Evolutionary conservation across 31 red algal genomes (phyloP), one percentile per base, ranked within the genome.

Genomic region (Endocladia muricata): DNA sequence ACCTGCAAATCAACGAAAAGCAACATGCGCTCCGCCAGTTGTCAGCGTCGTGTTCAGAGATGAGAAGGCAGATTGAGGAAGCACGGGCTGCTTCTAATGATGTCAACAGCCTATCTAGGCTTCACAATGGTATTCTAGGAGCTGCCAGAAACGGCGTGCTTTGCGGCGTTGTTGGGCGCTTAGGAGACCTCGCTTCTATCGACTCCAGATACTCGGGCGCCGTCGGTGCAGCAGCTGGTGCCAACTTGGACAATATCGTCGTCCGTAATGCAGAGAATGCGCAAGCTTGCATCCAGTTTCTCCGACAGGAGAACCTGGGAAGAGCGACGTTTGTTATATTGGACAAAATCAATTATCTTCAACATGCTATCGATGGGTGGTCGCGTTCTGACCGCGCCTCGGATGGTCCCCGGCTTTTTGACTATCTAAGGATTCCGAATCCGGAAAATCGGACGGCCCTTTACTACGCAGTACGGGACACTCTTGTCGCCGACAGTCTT

Each of bases 271-370:
- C 83, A 17, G 78, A 93, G 29, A 79, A 93, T 67, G 91, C 94
- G 6, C 86, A 94, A 69, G 91, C 85, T 38, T 93, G 90, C 61
- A 83, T 97, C 17, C 84, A 88, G 65, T 89, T 93, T 51, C 36
- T 97, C 15, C 62, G 86, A 0, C 31, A 57, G 9, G 67, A 93
- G 37, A 84, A 89, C 23, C 63, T 97, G 4, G 94, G 94, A 5
- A 58, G 94, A 28, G 83, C 78, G 13, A 93, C 94, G 4, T 97
- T 97, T 73, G 88, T 97, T 39, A 89, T 97, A 54, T 75, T 97
- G 0, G 81, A 93, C 21, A 97, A 97, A 58, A 37, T 97, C 13
- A 54, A 73, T 25, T 81, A 97, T 58, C 76, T 97, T 38, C 52
- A 64, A 21, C 3, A 21, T 0, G 40, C 49, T 23, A 89, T 97